phyloP scores from a whole-genome alignment of 2,329 filamentous ascomycete species.

The Teratosphaeria nubilosa region DNA sequence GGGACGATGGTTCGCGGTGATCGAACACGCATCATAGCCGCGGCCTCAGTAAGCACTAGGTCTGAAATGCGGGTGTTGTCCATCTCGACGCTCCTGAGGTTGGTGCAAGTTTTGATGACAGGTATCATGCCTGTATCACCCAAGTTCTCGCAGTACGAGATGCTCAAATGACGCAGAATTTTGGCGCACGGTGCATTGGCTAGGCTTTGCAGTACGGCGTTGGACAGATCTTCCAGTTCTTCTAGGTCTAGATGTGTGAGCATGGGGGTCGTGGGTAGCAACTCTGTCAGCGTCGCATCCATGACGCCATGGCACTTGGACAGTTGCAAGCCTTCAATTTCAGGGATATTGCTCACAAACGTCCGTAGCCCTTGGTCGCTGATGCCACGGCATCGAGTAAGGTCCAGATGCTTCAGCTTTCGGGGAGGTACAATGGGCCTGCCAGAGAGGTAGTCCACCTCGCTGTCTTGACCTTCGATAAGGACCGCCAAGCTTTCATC shows the following conservation, averaged over 20 bases:
- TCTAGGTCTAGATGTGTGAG: conserved; percentile 86
- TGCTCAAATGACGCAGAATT: conserved; percentile 65
- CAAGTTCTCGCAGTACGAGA: conserved; percentile 82
- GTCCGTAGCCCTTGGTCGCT: conserved; percentile 62
- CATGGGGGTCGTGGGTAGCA: conserved; percentile 64
- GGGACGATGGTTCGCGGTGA: conserved; percentile 30
- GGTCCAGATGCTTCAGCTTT: conserved; percentile 70
- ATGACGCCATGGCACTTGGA: conserved; percentile 66
- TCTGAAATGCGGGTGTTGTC: conserved; percentile 92
- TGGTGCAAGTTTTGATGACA: conserved; percentile 63
- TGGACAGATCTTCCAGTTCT: conserved; percentile 68
- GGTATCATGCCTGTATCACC: conserved; percentile 77
- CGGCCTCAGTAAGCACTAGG: conserved; percentile 73
- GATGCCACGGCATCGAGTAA: conserved; percentile 67
- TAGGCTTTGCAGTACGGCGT: conserved; percentile 62
- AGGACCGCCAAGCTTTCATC: conserved; percentile 66
- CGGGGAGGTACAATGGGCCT: conserved; percentile 66
- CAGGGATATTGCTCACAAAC: conserved; percentile 64
- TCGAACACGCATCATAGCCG: conserved; percentile 59
- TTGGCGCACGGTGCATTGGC: conserved; percentile 65
- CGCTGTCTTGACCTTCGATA: conserved; percentile 63
- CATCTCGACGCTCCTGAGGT: conserved; percentile 64
- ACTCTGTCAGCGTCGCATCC: conserved; percentile 59
- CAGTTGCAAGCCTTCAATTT: conserved; percentile 73
- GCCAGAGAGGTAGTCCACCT: conserved; percentile 71